A percentile compares a stretch with the other conserved stretches of the same genome.
Evolutionary conservation across 192 early-diverging fungal genomes (phyloP).

Genomic region (Pilaira anomala): DNA sequence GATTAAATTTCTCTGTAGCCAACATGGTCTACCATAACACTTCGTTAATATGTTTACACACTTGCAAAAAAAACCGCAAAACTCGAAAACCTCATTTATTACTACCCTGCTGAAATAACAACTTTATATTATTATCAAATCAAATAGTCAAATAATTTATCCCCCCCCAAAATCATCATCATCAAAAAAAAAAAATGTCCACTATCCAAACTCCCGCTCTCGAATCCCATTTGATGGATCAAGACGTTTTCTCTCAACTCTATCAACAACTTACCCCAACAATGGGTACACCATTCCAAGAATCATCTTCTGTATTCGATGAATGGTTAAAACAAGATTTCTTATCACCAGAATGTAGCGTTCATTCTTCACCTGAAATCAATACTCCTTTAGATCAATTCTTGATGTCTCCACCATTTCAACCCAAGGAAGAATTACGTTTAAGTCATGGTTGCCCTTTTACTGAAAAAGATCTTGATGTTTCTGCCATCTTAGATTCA

Average conservation of each 20-base stretch:
- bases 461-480: conserved; percentile 17
- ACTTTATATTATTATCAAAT: neutral
- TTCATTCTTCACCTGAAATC: conserved; percentile 27
- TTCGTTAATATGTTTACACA: conserved; percentile 24
- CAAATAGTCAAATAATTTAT: too few species aligned
- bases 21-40: conserved; percentile 24
- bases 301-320: conserved; percentile 33
- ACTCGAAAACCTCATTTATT: conserved; percentile 18
- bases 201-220: conserved; percentile 14
- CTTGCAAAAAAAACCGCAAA: conserved; percentile 28
- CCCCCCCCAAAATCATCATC: too few species aligned
- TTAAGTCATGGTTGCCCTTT: neutral
- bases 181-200: conserved; percentile 9
- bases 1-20: conserved; percentile 7
- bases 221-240: conserved; percentile 9
- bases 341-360: conserved; percentile 23
- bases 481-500: conserved; percentile 29
- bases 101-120: conserved; percentile 2
- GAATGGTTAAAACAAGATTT: conserved; percentile 47
- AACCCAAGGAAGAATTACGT: conserved; percentile 6
- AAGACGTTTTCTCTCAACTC: conserved; percentile 31
- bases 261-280: conserved; percentile 25
- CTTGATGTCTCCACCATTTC: conserved; percentile 29
- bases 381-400: conserved; percentile 33
- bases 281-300: conserved; percentile 4